Evolutionary conservation across 73 alveolate species (phyloP), one percentile per base, ranked within the genome.

Genomic region (Stentor roeselii): DNA sequence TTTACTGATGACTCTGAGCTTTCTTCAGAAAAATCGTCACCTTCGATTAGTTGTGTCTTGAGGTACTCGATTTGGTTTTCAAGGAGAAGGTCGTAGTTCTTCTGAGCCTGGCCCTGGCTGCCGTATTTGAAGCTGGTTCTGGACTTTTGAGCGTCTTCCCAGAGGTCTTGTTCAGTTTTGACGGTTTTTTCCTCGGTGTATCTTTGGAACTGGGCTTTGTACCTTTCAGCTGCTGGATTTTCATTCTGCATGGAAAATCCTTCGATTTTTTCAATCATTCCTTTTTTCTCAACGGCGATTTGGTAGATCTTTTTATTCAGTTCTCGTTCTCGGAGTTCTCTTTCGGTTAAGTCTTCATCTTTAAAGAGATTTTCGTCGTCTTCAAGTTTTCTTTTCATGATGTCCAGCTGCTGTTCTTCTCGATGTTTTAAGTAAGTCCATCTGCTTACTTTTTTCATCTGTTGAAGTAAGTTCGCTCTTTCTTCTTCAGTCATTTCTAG

Each of bases 31-130:
- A 78, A 80, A 60, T 36, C 39, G 61, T 89, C 42, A 42, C 90
- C 98, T 82, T 91, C 92, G 42, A 95, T 83, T 84, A 95, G 83
- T 40, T 95, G 95, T 35, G 89, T 85, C 80, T 97, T 78, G 3
- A 97, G 88, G 85, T 89, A 96, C 77, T 95, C 97, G 14, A 95
- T 93, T 83, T 93, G 96, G 80, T 95, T 95, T 59, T 93, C 99
- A n/a, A 93, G 88, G 2, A 95, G 89, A 37, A 94, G 87, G 78
- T 97, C 95, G 86, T 90, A 97, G 67, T 88, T 92, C 76, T 92
- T 87, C 80, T 89, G 83, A 76, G 86, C 83, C 42, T 83, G 83
- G 38, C 76, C 86, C 78, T 88, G 86, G 4, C 96, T 67, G 2
- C 98, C 97, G 36, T 92, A 94, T 59, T 84, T 78, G 59, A 83